phyloP scores from a whole-genome alignment of 1,284 basidiomycete species.

The Pyrrhoderma noxium region DNA sequence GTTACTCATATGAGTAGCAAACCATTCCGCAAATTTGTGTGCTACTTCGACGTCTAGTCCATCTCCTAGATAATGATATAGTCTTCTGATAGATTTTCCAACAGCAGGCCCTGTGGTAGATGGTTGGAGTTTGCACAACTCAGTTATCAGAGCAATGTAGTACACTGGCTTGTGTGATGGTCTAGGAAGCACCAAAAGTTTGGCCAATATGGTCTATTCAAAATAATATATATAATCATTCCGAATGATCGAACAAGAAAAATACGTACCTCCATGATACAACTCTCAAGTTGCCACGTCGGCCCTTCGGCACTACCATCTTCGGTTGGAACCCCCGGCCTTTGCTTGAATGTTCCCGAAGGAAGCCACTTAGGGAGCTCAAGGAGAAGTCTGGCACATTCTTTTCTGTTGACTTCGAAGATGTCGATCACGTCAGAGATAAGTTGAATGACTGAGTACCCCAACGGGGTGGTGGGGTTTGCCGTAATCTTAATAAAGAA shows the following conservation, averaged over 20 bases:
- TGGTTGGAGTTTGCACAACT: conserved; percentile 89
- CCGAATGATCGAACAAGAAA: neutral
- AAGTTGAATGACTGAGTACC: conserved; percentile 74
- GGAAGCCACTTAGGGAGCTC: conserved; percentile 84
- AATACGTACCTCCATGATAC: conserved; percentile 61
- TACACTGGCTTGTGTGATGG: conserved; percentile 77
- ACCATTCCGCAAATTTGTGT: conserved; percentile 88
- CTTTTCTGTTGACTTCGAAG: conserved; percentile 95
- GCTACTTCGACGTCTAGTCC: conserved; percentile 83
- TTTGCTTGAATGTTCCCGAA: conserved; percentile 77
- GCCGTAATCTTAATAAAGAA: conserved; percentile 60
- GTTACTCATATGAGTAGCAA: conserved; percentile 93
- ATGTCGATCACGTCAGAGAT: conserved; percentile 84
- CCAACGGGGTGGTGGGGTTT: conserved; percentile 60
- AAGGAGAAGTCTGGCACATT: conserved; percentile 82
- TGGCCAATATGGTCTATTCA: conserved; percentile 63
- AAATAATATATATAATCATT: conserved; percentile 1
- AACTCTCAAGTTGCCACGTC: conserved; percentile 74
- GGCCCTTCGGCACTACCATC: conserved; percentile 48
- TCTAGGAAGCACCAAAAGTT: conserved; percentile 72
- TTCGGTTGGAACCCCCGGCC: conserved; percentile 45
- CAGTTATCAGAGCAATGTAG: conserved; percentile 85
- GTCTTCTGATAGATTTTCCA: conserved; percentile 86
- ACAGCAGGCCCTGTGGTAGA: conserved; percentile 92
- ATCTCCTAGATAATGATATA: conserved; percentile 72